Evolutionary conservation across 2,329 filamentous ascomycete species (phyloP).

Genomic region (Talaromyces marneffei): DNA sequence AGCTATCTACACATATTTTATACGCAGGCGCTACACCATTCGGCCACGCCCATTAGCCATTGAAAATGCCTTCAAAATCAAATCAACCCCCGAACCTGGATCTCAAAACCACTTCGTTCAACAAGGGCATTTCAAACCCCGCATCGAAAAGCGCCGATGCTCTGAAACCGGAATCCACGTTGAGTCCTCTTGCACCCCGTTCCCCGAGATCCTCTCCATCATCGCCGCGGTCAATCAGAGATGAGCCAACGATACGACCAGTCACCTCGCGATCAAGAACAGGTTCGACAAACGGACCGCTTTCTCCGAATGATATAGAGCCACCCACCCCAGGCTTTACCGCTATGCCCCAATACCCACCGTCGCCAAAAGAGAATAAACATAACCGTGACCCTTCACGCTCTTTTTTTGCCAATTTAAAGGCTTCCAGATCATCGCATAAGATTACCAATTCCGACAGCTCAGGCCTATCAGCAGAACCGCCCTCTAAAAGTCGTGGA

Average conservation of each 20-base stretch:
- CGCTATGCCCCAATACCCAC: conserved; percentile 42
- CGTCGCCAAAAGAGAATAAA: conserved; percentile 38
- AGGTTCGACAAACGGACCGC: conserved; percentile 25
- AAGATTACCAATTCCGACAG: conserved; percentile 37
- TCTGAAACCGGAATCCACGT: conserved; percentile 29
- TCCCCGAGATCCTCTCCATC: conserved; percentile 35
- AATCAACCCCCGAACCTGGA: conserved; percentile 35
- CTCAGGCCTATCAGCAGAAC: conserved; percentile 32
- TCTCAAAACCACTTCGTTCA: conserved; percentile 29
- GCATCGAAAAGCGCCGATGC: conserved; percentile 31
- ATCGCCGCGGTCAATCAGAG: conserved; percentile 29
- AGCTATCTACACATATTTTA: background rate
- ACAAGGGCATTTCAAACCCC: conserved; percentile 25
- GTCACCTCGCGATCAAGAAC: conserved; percentile 33
- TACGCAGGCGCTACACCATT: background rate
- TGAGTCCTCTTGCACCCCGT: conserved; percentile 32
- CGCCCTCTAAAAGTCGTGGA: conserved; percentile 34
- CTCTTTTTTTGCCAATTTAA: conserved; percentile 44
- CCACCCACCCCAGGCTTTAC: conserved; percentile 40
- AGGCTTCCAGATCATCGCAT: conserved; percentile 42
- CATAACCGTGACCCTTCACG: conserved; percentile 42
- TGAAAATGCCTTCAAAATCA: conserved; percentile 34
- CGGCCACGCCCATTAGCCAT: background rate
- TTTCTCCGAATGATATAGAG: conserved; percentile 25
- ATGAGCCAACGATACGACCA: conserved; percentile 37